Base-by-base conservation (phyloP, 2,329 filamentous ascomycete species). In the Blastomyces percursus region DNA sequence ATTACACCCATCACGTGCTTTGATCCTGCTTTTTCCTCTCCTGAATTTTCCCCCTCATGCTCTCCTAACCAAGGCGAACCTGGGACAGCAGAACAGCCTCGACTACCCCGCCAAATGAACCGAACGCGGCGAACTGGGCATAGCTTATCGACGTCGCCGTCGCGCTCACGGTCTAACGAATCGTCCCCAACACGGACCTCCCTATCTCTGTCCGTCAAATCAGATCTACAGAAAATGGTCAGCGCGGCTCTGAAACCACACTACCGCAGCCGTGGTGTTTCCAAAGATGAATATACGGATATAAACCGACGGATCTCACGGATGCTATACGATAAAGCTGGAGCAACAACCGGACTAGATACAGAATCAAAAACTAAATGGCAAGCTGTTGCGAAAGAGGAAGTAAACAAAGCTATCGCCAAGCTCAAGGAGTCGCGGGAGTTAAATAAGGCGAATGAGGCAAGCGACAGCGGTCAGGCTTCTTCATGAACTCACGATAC, bases 291-390 rank as follows among this genome's bases (percentile, higher is more conserved):
- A 74, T 99, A 96, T 74, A 93, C 90, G 2, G 85, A 86, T 62
- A 96, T 97, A 76, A 97, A 97, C 72, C 87, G 91, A 65, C 87
- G 89, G 64, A 86, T 97, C 42, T 96, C 91, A 51, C 87, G 91
- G 63, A 89, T 88, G 77, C 80, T 99, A 63, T 99, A 99, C 75
- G 91, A 86, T 40, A 78, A 79, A 56, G 81, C 85, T 32, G 81
- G 80, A 16, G 76, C 80, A 24, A 59, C 58, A 14, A 58, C 38
- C 8, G 75, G 79, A 30, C 80, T 94, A 38, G 84, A 89, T 69
- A 82, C 87, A 27, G 83, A 85, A 35, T 84, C 84, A 62, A 83
- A 86, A 63, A 83, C 83, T 66, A 82, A 82, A 57, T 91, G 91
- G 82, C 89, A 95, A 76, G 85, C 82, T 68, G 82, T 90, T 69